Percentiles rank a stretch among this genome's conserved stretches.
Evolutionary conservation across 1,139 yeast genomes (phyloP).

Genomic region (Zygoascus meyerae): DNA sequence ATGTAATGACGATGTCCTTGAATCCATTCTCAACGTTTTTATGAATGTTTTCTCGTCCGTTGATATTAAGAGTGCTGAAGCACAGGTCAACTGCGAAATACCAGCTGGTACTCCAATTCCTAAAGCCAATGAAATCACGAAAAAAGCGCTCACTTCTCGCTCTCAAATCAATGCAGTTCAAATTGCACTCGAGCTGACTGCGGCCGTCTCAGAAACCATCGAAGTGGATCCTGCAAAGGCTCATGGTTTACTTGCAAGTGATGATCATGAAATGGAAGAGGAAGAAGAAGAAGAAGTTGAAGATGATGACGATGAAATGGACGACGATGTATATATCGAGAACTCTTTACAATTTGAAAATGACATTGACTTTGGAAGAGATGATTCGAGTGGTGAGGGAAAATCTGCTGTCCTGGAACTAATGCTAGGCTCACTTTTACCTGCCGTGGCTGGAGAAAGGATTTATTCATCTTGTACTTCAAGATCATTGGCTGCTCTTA

Average conservation of each 20-base stretch:
- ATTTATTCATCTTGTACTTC: slow-evolving; percentile 30
- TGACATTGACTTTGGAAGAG: slow-evolving; percentile 14
- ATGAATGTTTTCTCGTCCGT: slow-evolving; percentile 28
- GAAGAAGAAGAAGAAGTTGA: slow-evolving; percentile 17
- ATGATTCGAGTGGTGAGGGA: slow-evolving; percentile 15
- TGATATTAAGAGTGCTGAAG: slow-evolving; percentile 40
- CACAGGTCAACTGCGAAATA: slow-evolving; percentile 18
- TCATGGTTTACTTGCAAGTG: slow-evolving; percentile 16
- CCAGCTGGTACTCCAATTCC: slow-evolving; percentile 41
- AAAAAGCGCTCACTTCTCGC: slow-evolving; percentile 43
- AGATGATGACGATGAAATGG: slow-evolving; percentile 17
- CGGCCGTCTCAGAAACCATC: slow-evolving; percentile 64
- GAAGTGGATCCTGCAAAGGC: slow-evolving; percentile 28
- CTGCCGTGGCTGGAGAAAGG: slow-evolving; percentile 19
- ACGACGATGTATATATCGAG: slow-evolving; percentile 4
- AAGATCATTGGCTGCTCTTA: slow-evolving; percentile 59
- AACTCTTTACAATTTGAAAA: slow-evolving; percentile 11
- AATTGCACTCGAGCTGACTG: slow-evolving; percentile 63
- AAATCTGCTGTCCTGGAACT: slow-evolving; percentile 11
- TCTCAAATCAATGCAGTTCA: slow-evolving; percentile 57
- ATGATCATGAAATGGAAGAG: slow-evolving; percentile 17
- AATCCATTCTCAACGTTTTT: slow-evolving; percentile 24
- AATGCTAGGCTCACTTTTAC: slow-evolving; percentile 20
- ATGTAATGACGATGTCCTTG: slow-evolving; percentile 15
- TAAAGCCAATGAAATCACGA: slow-evolving; percentile 38